Evolutionary conservation across 2,329 filamentous ascomycete genomes (phyloP), one percentile per base, ranked within the genome.

Genomic region (Fusarium haematococcum): DNA sequence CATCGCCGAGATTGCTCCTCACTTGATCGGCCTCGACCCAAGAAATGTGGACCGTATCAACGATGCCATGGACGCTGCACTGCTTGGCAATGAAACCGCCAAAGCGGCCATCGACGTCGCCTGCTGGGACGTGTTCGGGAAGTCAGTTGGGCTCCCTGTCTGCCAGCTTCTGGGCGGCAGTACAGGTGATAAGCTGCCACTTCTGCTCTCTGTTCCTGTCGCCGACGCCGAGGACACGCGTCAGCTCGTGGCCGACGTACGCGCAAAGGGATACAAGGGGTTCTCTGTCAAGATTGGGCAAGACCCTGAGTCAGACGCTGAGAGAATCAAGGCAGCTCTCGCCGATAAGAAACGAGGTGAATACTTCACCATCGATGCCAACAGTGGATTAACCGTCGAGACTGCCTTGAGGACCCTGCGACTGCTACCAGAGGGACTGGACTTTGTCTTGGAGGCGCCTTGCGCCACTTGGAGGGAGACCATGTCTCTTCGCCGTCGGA

Each of bases 51-150:
- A 69, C 37, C 66, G 63, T 14, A 69, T 71, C 23, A 66, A 69
- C 9, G 66, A 66, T 39, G 63, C 57, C 1, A 71, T 71, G 66
- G 66, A 71, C 13, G 62, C 35, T 6, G 69, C 69, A 1, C 23
- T 71, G 11, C 6, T 69, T 5, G 69, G 63, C 13, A 59, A 69
- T 25, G 23, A 45, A 37, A 41, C 65, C 16, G 66, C 33, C 35
- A 71, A 71, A 30, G 45, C 65, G 0, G 54, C 61, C 1, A 50
- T 71, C 13, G 68, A 71, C 13, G 32, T 71, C 20, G 61, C 65
- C 6, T 68, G 68, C 61, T 68, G 65, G 68, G 68, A 71, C 33
- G 57, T 71, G n/a, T 23, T 68, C 2, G 65, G 68, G 11, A 71
- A 71, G n/a, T 48, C 60, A 9, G 56, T 60, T 8, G 61, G 68